Conservation (phyloP, 768 basidiomycete genomes). For the Termitomyces sp. region DNA sequence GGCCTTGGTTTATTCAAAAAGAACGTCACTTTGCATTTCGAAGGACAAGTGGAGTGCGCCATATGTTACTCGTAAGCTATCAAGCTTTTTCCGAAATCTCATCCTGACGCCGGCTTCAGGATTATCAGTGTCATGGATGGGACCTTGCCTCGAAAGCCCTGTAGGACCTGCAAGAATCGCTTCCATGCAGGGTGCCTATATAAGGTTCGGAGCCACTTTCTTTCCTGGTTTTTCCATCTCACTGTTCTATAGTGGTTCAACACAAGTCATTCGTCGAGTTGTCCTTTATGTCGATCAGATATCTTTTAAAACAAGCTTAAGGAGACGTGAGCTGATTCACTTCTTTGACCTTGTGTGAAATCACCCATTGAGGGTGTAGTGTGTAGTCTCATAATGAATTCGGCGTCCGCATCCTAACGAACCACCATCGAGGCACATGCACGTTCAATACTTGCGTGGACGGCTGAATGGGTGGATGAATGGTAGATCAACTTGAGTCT, state of each 20-base stretch:
- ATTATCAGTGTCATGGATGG: constrained; percentile 91
- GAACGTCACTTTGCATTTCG: constrained; percentile 91
- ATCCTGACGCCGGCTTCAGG: constrained; percentile 35
- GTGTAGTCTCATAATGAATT: no score
- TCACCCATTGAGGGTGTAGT: no score
- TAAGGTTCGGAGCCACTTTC: constrained; percentile 49
- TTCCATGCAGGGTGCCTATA: constrained; percentile 93
- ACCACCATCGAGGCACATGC: no score
- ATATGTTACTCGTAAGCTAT: constrained; percentile 86
- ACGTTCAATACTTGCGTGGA: no score
- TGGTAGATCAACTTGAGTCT: no score
- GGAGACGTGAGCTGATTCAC: no score
- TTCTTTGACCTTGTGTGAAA: no score
- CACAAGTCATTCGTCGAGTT: constrained; percentile 85
- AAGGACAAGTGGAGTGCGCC: constrained; percentile 94
- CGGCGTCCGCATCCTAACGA: no score
- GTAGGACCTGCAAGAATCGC: constrained; percentile 91
- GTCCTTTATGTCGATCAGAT: constrained; percentile 87
- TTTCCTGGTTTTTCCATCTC: neutral
- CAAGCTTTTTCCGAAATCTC: neutral
- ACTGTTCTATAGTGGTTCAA: constrained; percentile 72
- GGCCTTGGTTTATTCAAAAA: constrained; percentile 89
- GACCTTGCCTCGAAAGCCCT: constrained; percentile 84
- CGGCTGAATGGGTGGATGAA: no score
- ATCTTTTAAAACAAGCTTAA: constrained; percentile 54